Conservation (phyloP, 2,329 filamentous ascomycete genomes). For the Aureobasidium sp. region DNA sequence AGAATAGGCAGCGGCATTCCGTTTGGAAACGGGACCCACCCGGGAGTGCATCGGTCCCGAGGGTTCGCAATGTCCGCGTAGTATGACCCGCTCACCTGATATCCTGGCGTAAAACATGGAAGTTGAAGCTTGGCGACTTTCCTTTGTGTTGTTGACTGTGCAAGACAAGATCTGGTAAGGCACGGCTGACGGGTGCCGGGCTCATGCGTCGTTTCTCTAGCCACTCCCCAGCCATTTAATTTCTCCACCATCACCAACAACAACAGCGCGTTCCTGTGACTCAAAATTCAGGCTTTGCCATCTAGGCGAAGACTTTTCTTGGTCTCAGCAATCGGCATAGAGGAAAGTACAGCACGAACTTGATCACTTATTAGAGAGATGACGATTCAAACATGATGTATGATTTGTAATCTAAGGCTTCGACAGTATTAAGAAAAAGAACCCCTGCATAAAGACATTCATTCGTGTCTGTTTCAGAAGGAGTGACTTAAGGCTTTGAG, state of each 20-base stretch:
- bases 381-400: background rate
- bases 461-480: background rate
- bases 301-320: no score
- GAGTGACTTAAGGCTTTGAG: constrained; percentile 40
- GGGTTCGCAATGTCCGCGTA: background rate
- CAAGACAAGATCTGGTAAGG: background rate
- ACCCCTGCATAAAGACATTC: background rate
- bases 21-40: background rate
- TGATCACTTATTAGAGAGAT: no score
- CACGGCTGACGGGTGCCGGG: background rate
- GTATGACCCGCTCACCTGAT: background rate
- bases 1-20: background rate
- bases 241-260: background rate
- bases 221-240: background rate
- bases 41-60: background rate
- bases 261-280: no score
- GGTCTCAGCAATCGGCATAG: no score
- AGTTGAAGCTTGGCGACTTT: background rate
- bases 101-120: background rate
- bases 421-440: background rate
- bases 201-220: background rate
- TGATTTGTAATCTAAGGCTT: background rate
- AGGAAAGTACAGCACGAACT: no score
- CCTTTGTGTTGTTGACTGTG: background rate
- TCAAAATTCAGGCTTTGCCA: no score